Evolutionary conservation across 2,329 filamentous ascomycete genomes (phyloP), one percentile per base, ranked within the genome.

Genomic region (Chaetomium globosum): DNA sequence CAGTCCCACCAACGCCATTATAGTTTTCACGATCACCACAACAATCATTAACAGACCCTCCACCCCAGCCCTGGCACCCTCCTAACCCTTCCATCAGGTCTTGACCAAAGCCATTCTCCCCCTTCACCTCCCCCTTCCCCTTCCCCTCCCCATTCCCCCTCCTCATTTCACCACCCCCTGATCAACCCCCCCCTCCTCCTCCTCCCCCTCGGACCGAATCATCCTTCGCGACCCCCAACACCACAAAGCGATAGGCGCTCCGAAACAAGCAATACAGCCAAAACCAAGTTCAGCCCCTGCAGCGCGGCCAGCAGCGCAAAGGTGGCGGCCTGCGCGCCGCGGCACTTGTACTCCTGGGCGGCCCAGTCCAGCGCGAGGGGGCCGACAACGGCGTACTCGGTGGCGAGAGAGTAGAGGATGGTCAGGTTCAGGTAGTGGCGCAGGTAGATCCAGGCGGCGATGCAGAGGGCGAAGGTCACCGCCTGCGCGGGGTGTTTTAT

Each of bases 401-500:
- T 91, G 72, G 93, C 85, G 66, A 93, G 83, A 33, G 89, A 91
- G 77, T 81, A 88, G 73, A 95, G 83, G 77, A 95, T 92, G 73
- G 82, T 82, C 54, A 94, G 83, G 80, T 94, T 94, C 75, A 93
- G 82, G 79, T 88, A 92, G 79, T 97, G 93, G 61, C 93, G 92
- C 67, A 94, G 81, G 80, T 98, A 97, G 73, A 92, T 87, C 93
- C 93, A 98, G 66, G 89, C 82, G 69, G 80, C 81, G 76, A 96
- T 89, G 80, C 97, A 97, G 71, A 90, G 70, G 74, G 85, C 86
- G 78, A 95, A 97, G 80, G 93, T 97, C 19, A 91, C 92, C 0
- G 83, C 87, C n/a, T 91, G 90, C 55, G 96, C 80, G 62, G 84
- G 81, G 63, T 88, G 87, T 75, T 96, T 90, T 71, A 97, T 80